Evolutionary conservation across 495 filamentous ascomycete species (phyloP).

Genomic region (Talaromyces ruber): DNA sequence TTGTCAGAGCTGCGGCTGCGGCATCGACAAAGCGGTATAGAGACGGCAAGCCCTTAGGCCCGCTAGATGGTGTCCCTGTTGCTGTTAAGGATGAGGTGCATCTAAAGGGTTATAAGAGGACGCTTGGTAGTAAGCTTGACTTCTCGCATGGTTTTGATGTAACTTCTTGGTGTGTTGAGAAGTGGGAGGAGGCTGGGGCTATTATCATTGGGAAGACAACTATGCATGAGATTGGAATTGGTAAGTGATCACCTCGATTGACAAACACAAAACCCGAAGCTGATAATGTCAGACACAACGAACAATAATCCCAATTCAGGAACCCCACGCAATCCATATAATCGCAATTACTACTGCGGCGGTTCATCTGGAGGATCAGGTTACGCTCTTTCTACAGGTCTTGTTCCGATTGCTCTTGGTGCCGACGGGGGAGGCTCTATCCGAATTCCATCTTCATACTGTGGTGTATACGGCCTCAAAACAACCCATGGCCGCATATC

Average conservation of each 20-base stretch:
- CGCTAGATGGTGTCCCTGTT: conserved; percentile 79
- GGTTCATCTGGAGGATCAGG: conserved; percentile 82
- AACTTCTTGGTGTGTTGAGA: conserved; percentile 66
- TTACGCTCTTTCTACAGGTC: conserved; percentile 65
- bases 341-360: conserved; percentile 72
- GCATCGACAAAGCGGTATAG: conserved; percentile 64
- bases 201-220: conserved; percentile 78
- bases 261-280: not conserved
- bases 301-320: conserved; percentile 78
- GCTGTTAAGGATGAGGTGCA: conserved; percentile 80
- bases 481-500: conserved; percentile 72
- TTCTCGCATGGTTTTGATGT: conserved; percentile 38
- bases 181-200: conserved; percentile 70
- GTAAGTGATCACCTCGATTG: conserved; percentile 23
- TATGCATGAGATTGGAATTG: conserved; percentile 86
- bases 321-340: conserved; percentile 79
- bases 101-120: conserved; percentile 64
- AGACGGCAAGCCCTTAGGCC: conserved; percentile 49
- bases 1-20: conserved; percentile 56
- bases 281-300: conserved; percentile 50
- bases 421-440: conserved; percentile 85
- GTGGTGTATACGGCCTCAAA: conserved; percentile 85
- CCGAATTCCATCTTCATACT: conserved; percentile 72
- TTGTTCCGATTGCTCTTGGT: conserved; percentile 76
- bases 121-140: conserved; percentile 50